Conservation (phyloP, 106 monocot species). For the Apostasia shenzhenica region DNA sequence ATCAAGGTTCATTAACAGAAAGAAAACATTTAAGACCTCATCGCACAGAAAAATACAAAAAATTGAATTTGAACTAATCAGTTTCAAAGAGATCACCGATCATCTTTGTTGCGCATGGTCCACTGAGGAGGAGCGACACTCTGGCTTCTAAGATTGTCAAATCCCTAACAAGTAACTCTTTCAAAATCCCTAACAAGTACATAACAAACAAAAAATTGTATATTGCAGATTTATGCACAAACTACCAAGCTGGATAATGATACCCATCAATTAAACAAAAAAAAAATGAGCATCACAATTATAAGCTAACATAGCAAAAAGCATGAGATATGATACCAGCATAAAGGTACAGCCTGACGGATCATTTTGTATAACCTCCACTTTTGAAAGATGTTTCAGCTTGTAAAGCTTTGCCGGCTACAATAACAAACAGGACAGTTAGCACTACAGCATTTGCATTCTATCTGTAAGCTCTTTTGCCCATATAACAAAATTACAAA, state of each 20-base stretch:
- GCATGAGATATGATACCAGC: constrained; percentile 43
- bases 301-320: neutral
- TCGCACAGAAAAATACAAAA: neutral
- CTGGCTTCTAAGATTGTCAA: constrained; percentile 93
- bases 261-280: neutral
- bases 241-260: too few species aligned
- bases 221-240: too few species aligned
- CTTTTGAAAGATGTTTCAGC: constrained; percentile 88
- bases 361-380: constrained; percentile 88
- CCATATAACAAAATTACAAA: too few species aligned
- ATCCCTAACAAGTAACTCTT: constrained; percentile 42
- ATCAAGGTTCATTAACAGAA: too few species aligned
- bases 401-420: constrained; percentile 96
- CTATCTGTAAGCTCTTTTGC: too few species aligned
- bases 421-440: constrained; percentile 11
- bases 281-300: too few species aligned
- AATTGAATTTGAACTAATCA: neutral
- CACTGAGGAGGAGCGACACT: constrained; percentile 95
- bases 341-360: constrained; percentile 86
- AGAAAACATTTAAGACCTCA: neutral
- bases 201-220: neutral
- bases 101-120: constrained; percentile 97
- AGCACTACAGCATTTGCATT: neutral
- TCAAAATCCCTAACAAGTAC: too few species aligned
- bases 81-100: constrained; percentile 40